phyloP scores from a whole-genome alignment of 371 early-diverging fungal species.

The Apophysomyces ossiformis region DNA sequence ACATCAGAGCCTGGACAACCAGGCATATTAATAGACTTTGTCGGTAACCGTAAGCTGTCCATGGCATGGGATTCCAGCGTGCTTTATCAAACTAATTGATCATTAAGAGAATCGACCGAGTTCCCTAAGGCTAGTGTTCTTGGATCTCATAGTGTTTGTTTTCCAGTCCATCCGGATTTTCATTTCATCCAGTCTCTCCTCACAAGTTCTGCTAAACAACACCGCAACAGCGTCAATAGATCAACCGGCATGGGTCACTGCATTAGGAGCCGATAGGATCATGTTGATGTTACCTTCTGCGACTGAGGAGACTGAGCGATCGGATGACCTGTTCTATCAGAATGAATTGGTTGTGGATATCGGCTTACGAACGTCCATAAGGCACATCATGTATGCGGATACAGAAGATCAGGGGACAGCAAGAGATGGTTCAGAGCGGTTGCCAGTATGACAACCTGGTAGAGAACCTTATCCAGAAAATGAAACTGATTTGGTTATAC shows the following conservation, averaged over 20 bases:
- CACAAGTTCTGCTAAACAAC: slow-evolving; percentile 33
- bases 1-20: slow-evolving; percentile 43
- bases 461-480: background rate
- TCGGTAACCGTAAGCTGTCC: slow-evolving; percentile 44
- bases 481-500: background rate
- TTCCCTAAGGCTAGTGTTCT: slow-evolving; percentile 27
- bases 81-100: background rate
- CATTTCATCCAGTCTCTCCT: slow-evolving; percentile 43
- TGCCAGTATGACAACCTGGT: slow-evolving; percentile 32
- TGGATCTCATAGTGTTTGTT: slow-evolving; percentile 40
- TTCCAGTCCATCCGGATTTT: slow-evolving; percentile 44
- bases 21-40: slow-evolving; percentile 52
- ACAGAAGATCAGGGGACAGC: slow-evolving; percentile 29
- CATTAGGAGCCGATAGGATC: slow-evolving; percentile 36
- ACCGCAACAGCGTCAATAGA: slow-evolving; percentile 30
- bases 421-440: slow-evolving; percentile 38
- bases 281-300: slow-evolving; percentile 36
- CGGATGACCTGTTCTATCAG: slow-evolving; percentile 37
- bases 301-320: slow-evolving; percentile 13
- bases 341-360: slow-evolving; percentile 46
- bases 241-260: slow-evolving; percentile 32
- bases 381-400: slow-evolving; percentile 38
- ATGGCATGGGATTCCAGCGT: background rate
- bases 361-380: slow-evolving; percentile 32
- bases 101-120: slow-evolving; percentile 36